These are phyloP conservation scores for Medicago arabica DNA, from an alignment of 306 rosid species.

Conservation along the genomic window DNA sequence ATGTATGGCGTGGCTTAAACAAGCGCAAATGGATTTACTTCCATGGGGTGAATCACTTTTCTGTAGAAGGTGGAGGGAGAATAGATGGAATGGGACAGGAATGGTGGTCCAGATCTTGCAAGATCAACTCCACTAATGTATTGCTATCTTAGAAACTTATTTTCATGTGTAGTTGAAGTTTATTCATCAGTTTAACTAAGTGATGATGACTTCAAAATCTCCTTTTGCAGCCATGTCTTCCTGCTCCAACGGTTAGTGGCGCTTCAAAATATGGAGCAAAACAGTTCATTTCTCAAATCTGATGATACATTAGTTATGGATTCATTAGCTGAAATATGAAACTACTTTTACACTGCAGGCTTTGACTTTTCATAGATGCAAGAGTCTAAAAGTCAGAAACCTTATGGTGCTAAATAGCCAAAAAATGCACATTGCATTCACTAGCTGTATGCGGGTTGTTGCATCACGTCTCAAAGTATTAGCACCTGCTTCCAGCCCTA, in stretches of 20 bases:
- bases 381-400: slow-evolving; percentile 62
- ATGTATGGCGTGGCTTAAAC: slow-evolving; percentile 65
- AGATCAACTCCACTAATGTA: slow-evolving; percentile 71
- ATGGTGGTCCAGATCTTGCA: slow-evolving; percentile 97
- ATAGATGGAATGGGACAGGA: slow-evolving; percentile 85
- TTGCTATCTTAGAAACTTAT: slow-evolving; percentile 36
- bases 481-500: slow-evolving; percentile 83
- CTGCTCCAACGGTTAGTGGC: slow-evolving; percentile 86
- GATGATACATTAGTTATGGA: slow-evolving; percentile 8
- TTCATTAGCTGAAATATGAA: slow-evolving; percentile 39
- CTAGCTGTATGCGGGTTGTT: slow-evolving; percentile 67
- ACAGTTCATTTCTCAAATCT: slow-evolving; percentile 32
- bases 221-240: slow-evolving; percentile 77
- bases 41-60: slow-evolving; percentile 72
- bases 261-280: slow-evolving; percentile 40
- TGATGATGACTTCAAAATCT: slow-evolving; percentile 39
- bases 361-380: slow-evolving; percentile 74
- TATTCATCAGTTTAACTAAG: slow-evolving; percentile 41
- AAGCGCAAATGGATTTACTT: slow-evolving; percentile 78
- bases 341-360: slow-evolving; percentile 65
- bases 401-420: slow-evolving; percentile 77
- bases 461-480: slow-evolving; percentile 68
- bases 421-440: slow-evolving; percentile 79
- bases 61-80: slow-evolving; percentile 77
- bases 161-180: slow-evolving; percentile 40